Conservation (phyloP, 2,329 filamentous ascomycete genomes). For the Dothideomycetes sp. region DNA sequence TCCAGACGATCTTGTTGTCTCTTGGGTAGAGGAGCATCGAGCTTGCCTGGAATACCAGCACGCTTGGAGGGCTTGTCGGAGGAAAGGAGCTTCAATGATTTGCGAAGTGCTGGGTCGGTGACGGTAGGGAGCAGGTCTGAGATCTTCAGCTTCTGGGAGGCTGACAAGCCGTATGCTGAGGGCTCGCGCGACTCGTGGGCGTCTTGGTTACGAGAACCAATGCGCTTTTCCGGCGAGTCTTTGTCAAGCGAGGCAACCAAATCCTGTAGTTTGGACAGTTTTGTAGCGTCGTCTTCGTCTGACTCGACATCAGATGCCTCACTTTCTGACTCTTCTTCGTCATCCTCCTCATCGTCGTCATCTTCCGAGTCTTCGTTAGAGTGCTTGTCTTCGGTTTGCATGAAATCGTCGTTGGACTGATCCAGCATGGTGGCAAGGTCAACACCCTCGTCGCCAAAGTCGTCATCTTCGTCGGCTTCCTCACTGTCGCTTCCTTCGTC, state of each 20-base stretch:
- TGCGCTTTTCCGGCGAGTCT: slow-evolving; percentile 25
- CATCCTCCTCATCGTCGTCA: slow-evolving; percentile 29
- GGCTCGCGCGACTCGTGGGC: slow-evolving; percentile 53
- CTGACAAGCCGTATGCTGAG: slow-evolving; percentile 49
- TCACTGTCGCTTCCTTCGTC: slow-evolving; percentile 40
- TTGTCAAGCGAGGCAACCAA: slow-evolving; percentile 58
- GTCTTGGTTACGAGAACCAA: slow-evolving; percentile 24
- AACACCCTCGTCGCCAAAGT: slow-evolving; percentile 54
- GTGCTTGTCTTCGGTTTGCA: slow-evolving; percentile 35
- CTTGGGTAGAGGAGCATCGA: slow-evolving; percentile 74
- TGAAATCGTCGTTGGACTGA: slow-evolving; percentile 33
- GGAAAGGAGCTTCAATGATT: slow-evolving; percentile 65
- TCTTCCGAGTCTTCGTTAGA: slow-evolving; percentile 18
- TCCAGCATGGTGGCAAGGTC: slow-evolving; percentile 56
- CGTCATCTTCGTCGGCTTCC: slow-evolving; percentile 42
- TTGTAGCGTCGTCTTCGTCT: slow-evolving; percentile 37
- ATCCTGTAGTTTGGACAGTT: slow-evolving; percentile 56
- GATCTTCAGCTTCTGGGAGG: slow-evolving; percentile 54
- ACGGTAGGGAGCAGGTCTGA: slow-evolving; percentile 66
- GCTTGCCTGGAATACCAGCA: slow-evolving; percentile 53
- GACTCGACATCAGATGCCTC: slow-evolving; percentile 39
- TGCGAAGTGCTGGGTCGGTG: slow-evolving; percentile 66
- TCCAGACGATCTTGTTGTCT: slow-evolving; percentile 80
- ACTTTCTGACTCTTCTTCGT: slow-evolving; percentile 48
- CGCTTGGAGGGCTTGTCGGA: slow-evolving; percentile 51